Percentiles rank a stretch among this genome's conserved stretches.
phyloP scores from a whole-genome alignment of 768 basidiomycete species.

The Tricholoma saponaceum region DNA sequence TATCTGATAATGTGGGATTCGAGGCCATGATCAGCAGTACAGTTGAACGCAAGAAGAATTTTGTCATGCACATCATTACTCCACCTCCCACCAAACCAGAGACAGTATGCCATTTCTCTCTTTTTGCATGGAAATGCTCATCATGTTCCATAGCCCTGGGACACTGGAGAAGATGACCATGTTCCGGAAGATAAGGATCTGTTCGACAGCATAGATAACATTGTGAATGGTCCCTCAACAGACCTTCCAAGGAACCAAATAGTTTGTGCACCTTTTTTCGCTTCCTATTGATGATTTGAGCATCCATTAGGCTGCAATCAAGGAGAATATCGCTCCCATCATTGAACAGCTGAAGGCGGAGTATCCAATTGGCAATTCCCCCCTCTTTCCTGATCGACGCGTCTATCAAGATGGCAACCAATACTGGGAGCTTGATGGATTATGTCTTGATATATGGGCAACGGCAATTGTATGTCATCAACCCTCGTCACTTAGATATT shows the following conservation, averaged over 20 bases:
- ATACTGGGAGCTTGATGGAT: neutral
- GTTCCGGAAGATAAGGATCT: neutral
- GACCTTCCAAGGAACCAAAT: neutral
- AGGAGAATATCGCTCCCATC: neutral
- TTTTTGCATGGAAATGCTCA: neutral
- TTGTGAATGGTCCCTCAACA: neutral
- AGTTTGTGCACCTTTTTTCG: neutral
- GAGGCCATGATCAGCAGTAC: neutral
- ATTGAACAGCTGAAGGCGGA: neutral
- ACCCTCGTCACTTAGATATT: neutral
- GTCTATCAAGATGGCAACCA: neutral
- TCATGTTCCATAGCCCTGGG: neutral
- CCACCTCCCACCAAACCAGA: neutral
- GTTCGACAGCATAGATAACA: neutral
- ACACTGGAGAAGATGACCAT: neutral
- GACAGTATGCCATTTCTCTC: neutral
- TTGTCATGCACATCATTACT: neutral
- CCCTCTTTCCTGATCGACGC: neutral
- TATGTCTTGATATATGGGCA: neutral
- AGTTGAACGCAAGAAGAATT: neutral
- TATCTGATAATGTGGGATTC: neutral
- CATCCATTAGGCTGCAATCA: neutral
- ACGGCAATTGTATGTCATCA: neutral
- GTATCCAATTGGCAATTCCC: neutral
- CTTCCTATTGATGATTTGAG: neutral